phyloP scores from a whole-genome alignment of 306 rosid species.

The Medicago arabica region DNA sequence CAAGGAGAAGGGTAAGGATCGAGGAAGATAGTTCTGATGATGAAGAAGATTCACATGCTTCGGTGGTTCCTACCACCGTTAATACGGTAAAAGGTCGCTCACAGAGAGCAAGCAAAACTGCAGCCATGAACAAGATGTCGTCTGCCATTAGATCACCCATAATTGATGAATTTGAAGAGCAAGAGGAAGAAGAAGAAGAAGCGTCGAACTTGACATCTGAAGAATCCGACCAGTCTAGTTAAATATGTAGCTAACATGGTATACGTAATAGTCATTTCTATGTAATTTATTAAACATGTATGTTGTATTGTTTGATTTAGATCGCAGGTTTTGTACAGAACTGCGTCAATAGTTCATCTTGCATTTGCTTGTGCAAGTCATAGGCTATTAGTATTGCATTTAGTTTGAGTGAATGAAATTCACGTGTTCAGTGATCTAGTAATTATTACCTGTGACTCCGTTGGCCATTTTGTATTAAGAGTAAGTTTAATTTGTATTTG shows the following conservation, averaged over 20 bases:
- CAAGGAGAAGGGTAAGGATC: constrained; percentile 70
- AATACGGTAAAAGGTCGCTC: constrained; percentile 58
- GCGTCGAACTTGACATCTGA: constrained; percentile 62
- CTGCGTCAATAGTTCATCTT: constrained; percentile 23
- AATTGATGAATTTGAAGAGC: constrained; percentile 54
- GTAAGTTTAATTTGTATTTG: not conserved
- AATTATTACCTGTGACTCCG: not conserved
- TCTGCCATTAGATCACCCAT: constrained; percentile 45
- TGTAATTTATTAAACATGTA: constrained; percentile 17
- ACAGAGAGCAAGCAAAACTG: constrained; percentile 92
- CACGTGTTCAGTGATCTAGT: constrained; percentile 6
- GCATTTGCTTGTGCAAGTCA: constrained; percentile 20
- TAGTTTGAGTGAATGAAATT: constrained; percentile 34
- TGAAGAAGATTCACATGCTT: constrained; percentile 63
- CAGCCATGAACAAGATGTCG: constrained; percentile 74
- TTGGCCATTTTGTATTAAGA: not conserved
- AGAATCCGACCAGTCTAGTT: constrained; percentile 46
- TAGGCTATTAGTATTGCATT: constrained; percentile 25
- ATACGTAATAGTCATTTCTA: constrained; percentile 1
- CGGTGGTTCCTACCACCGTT: constrained; percentile 56
- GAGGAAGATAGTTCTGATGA: constrained; percentile 77
- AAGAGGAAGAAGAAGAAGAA: constrained; percentile 66
- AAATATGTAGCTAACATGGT: constrained; percentile 18
- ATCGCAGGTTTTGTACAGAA: constrained; percentile 47
- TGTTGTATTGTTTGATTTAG: constrained; percentile 44